Conservation (phyloP, 2,329 filamentous ascomycete species). For the Fusarium piperis region DNA sequence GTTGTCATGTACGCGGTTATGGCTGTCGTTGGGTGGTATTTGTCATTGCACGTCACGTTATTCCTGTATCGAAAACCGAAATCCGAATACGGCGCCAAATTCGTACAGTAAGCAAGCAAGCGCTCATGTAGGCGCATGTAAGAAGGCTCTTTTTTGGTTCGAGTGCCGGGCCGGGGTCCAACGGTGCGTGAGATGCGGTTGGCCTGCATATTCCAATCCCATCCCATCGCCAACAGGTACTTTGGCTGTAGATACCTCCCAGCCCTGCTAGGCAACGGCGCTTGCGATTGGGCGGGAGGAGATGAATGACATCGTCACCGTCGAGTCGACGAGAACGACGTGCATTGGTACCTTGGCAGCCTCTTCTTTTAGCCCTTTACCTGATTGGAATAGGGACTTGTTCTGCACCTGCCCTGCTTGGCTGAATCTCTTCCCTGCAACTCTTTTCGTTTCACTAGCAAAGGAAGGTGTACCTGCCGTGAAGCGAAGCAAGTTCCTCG, state of each 20-base stretch:
- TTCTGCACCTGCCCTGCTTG: slow-evolving; percentile 11
- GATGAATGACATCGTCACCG: background rate
- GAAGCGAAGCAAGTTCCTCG: background rate
- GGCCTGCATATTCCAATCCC: background rate
- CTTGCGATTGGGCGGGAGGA: slow-evolving; percentile 15
- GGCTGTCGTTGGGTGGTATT: background rate
- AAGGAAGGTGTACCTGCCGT: slow-evolving; percentile 11
- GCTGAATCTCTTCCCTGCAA: slow-evolving; percentile 24
- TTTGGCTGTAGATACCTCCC: background rate
- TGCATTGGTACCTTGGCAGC: background rate
- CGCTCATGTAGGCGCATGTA: background rate
- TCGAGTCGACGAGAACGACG: background rate
- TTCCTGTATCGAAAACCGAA: background rate
- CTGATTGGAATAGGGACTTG: slow-evolving; percentile 25
- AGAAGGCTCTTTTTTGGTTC: background rate
- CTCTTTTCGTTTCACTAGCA: slow-evolving; percentile 29
- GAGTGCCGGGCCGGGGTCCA: background rate
- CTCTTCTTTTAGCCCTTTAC: slow-evolving; percentile 10
- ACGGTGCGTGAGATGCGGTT: background rate
- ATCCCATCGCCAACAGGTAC: background rate
- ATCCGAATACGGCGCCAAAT: slow-evolving; percentile 1
- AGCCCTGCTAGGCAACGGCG: background rate
- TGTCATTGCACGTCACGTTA: background rate
- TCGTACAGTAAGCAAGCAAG: background rate
- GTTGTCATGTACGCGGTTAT: background rate